Base-by-base conservation (phyloP, 2,329 filamentous ascomycete genomes). In the Aspergillus sp. region DNA sequence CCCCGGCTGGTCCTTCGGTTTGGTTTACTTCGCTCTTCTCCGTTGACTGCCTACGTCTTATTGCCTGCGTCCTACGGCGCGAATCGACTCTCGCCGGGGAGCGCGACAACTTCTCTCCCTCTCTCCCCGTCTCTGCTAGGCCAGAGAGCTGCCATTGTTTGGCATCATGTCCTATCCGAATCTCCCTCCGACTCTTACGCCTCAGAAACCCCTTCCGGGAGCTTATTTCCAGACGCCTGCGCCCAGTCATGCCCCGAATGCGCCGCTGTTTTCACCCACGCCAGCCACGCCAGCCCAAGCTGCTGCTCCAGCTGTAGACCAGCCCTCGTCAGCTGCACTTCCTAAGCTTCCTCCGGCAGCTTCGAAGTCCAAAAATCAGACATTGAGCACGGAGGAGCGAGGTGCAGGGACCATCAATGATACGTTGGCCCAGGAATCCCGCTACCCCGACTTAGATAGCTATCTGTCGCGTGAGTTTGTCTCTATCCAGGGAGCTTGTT, bases 371-470 rank as follows among this genome's bases (percentile, higher is more conserved):
- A 70, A 75, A 52, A 67, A 71, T 46, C 73, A 76, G 49, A 64
- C 69, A n/a, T 60, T 85, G 41, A 81, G 80, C 40, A 85, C 86
- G 0, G 78, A 94, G 49, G 79, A 86, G 55, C 86, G 88, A 67
- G 93, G 88, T 19, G 88, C 89, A 41, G 78, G 77, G 54, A 90
- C 86, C 19, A 84, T 98, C 65, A 94, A 94, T 67, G 79, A 82
- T 54, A 83, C 86, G 40, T 72, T 97, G 40, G 75, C 80, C 49
- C 75, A 78, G 49, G 91, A 97, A 62, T 81, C 83, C 58, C 81
- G 81, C 61, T 98, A 88, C 62, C 90, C 90, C 5, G 88, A 94
- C 53, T 73, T 98, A 12, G 91, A 97, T 65, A 85, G 81, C 48
- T 95, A 95, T 70, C 82, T 94, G 59, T 81, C 83, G 69, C 88